A percentile compares a stretch with the other conserved stretches of the same genome.
Conservation (phyloP, 169 alveolate species). For the Plasmodium chabaudi region DNA sequence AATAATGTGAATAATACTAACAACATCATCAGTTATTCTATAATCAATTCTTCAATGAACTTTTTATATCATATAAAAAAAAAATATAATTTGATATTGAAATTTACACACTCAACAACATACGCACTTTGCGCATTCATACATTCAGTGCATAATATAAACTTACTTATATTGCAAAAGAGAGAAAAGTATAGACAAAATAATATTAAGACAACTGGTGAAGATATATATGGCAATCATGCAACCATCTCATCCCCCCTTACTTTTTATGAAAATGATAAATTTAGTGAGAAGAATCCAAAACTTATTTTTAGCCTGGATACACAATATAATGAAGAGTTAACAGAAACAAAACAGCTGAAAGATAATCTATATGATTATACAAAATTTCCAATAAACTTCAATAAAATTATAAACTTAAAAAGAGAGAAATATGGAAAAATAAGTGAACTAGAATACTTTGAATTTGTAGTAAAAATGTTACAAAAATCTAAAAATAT, state of each 20-base stretch:
- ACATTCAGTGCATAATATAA: slow-evolving; percentile 44
- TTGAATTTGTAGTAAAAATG: slow-evolving; percentile 26
- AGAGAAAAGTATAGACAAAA: neutral
- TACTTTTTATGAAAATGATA: neutral
- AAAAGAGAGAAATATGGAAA: slow-evolving; percentile 7
- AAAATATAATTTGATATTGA: slow-evolving; percentile 39
- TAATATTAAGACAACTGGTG: neutral
- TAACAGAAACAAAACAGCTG: too few species aligned
- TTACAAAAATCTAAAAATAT: slow-evolving; percentile 39
- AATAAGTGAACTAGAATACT: slow-evolving; percentile 27
- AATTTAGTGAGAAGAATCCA: neutral
- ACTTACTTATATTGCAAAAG: slow-evolving; percentile 9
- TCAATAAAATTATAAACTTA: slow-evolving; percentile 39
- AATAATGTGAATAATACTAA: neutral
- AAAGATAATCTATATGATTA: slow-evolving; percentile 13
- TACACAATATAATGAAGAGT: too few species aligned
- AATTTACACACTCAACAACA: slow-evolving; percentile 32
- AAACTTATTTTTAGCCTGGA: neutral
- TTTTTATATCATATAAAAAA: slow-evolving; percentile 41
- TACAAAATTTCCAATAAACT: slow-evolving; percentile 53
- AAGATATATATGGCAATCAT: too few species aligned
- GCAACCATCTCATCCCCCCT: too few species aligned
- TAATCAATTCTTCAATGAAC: slow-evolving; percentile 39
- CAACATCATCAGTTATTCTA: slow-evolving; percentile 32
- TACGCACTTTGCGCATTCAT: slow-evolving; percentile 22